Conservation (phyloP, 2,329 filamentous ascomycete species). For the Simplicillium aogashimaense region DNA sequence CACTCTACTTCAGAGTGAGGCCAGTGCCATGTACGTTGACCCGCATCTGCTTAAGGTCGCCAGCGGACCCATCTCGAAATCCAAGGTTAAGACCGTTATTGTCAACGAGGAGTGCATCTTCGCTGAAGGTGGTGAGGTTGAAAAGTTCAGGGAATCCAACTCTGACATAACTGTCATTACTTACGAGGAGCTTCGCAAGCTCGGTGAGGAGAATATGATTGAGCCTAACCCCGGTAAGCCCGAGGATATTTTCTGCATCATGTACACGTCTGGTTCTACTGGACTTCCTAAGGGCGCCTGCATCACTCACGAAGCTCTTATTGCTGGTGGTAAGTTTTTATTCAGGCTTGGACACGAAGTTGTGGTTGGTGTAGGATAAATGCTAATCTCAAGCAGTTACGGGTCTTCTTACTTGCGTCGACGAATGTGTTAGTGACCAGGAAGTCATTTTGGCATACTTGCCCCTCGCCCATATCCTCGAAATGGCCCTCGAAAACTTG, state of each 20-base stretch:
- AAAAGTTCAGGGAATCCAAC: conserved; percentile 46
- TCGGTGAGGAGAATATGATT: conserved; percentile 57
- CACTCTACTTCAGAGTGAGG: conserved; percentile 72
- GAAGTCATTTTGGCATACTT: conserved; percentile 85
- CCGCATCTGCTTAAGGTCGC: conserved; percentile 62
- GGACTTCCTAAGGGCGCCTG: conserved; percentile 83
- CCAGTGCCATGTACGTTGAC: conserved; percentile 79
- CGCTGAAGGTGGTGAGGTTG: conserved; percentile 38
- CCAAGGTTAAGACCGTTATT: conserved; percentile 48
- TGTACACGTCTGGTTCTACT: conserved; percentile 84
- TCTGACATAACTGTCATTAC: conserved; percentile 42
- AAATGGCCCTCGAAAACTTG: conserved; percentile 91
- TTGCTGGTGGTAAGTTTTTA: conserved; percentile 50
- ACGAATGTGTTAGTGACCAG: conserved; percentile 63
- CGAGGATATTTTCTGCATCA: conserved; percentile 73
- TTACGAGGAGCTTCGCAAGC: conserved; percentile 42
- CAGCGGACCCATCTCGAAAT: conserved; percentile 43
- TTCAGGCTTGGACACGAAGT: conserved; percentile 7
- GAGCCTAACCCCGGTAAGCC: conserved; percentile 63
- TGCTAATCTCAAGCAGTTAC: conserved; percentile 41
- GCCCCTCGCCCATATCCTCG: conserved; percentile 89
- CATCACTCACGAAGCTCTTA: conserved; percentile 68
- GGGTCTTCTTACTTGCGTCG: conserved; percentile 70
- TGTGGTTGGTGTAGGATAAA: conserved; percentile 13
- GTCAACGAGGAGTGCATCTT: conserved; percentile 52